A percentile compares a stretch with the other conserved stretches of the same genome.
Evolutionary conservation across 2,329 filamentous ascomycete species (phyloP).

Genomic region (Microcyclosporella mali): DNA sequence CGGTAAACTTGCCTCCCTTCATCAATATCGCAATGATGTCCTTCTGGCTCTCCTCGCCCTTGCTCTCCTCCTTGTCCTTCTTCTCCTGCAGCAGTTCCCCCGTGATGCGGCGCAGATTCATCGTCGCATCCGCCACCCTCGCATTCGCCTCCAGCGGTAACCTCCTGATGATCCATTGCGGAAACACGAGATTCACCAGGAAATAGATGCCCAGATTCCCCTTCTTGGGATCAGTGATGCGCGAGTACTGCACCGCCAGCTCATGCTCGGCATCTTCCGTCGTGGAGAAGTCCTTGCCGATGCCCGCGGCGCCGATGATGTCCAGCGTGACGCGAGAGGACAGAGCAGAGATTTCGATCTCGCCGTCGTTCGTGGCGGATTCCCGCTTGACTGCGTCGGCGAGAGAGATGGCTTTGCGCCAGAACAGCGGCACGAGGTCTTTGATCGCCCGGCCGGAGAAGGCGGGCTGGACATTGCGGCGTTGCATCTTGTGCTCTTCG

Average conservation of each 20-base stretch:
- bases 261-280: not conserved
- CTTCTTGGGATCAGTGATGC: too few relatives aligned
- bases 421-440: constrained; percentile 1
- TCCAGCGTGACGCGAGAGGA: constrained; percentile 6
- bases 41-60: constrained; percentile 27
- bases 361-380: not conserved
- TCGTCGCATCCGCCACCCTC: too few relatives aligned
- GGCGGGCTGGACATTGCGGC: too few relatives aligned
- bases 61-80: constrained; percentile 34
- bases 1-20: constrained; percentile 46
- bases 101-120: too few relatives aligned
- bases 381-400: not conserved
- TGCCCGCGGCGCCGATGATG: constrained; percentile 8
- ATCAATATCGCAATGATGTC: constrained; percentile 47
- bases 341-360: constrained; percentile 1
- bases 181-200: too few relatives aligned
- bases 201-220: too few relatives aligned
- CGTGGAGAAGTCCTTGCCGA: constrained; percentile 36
- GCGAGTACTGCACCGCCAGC: too few relatives aligned
- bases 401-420: constrained; percentile 1
- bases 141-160: too few relatives aligned
- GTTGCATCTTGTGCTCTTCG: too few relatives aligned
- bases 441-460: not conserved
- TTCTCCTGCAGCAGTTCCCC: constrained; percentile 15
- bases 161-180: too few relatives aligned